Evolutionary conservation across 805 yeast species (phyloP).

Genomic region (Blastobotrys attinorum): DNA sequence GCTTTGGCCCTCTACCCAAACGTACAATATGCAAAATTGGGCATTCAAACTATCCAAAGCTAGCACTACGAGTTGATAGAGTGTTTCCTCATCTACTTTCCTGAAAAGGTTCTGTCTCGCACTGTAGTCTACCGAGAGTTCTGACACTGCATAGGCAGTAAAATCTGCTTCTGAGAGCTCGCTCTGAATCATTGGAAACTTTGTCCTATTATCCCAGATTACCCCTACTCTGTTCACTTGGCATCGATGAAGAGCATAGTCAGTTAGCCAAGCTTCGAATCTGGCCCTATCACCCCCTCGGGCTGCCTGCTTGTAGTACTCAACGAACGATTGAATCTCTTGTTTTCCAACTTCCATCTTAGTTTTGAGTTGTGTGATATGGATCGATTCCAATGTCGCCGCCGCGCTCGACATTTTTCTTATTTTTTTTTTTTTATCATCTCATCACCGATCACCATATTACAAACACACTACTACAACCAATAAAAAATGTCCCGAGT

Average conservation of each 20-base stretch:
- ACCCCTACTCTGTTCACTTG: neutral
- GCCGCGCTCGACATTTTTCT: too few species aligned
- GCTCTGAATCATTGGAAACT: neutral
- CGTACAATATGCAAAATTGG: neutral
- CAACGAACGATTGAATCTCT: neutral
- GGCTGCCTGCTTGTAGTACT: neutral
- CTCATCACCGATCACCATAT: too few species aligned
- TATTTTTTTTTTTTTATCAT: too few species aligned
- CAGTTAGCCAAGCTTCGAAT: neutral
- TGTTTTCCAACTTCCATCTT: neutral
- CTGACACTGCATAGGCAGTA: neutral
- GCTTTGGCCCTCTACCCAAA: neutral
- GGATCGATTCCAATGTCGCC: neutral
- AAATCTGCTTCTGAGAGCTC: neutral
- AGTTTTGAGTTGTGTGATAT: neutral
- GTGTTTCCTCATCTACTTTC: neutral
- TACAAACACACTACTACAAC: neutral
- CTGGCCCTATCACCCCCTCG: neutral
- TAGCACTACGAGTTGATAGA: neutral
- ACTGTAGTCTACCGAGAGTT: neutral
- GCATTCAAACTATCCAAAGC: neutral
- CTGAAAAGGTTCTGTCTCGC: neutral
- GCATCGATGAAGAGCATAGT: conserved; percentile 2
- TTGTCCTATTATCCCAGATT: neutral
- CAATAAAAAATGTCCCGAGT: conserved; percentile 86